Evolutionary conservation across 306 rosid species (phyloP), one percentile per base, ranked within the genome.

Genomic region (Vigna angularis): DNA sequence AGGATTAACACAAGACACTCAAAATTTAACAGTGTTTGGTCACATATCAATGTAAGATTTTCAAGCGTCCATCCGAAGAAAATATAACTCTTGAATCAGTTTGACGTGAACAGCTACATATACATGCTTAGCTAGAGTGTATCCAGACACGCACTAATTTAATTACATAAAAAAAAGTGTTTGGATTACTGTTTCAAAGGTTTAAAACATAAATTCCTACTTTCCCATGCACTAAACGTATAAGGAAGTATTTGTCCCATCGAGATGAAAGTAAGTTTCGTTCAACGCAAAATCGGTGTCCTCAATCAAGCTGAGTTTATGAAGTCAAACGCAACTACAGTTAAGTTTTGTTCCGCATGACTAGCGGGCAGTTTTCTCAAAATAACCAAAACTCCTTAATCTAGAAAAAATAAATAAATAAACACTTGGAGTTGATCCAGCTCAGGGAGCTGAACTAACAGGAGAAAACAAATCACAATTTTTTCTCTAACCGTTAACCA

Each of bases 371-470:
- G 70, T 57, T 71, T 62, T 55, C 57, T 50, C 24, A 1, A 38
- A 71, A 36, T 16, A 22, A 61, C 20, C 13, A 14, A 79, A 72
- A 63, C 57, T 49, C 36, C 16, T 70, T 11, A 49, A 50, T 62
- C 20, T 18, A 40, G 57, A 80, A 70, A 73, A 14, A 40, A 62
- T 2, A 26, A 26, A 26, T 2, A 26, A 26, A 26, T 2, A 30
- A 61, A 1, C 36, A 71, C 18, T 72, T 42, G 40, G 16, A 79
- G 73, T 24, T 38, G 58, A 72, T 51, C 78, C 58, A 72, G 58
- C 49, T 79, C 83, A 70, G 20, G 1, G 49, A 49, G 30, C 49
- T 26, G 49, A 79, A 79, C 73, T 72, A 56, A 49, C 12, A 52
- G 28, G 66, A 38, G 0, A 32, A 48, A 61, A 62, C 57, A 50